Conservation (phyloP, 1,284 basidiomycete species). For the Coniferiporia weirii region DNA sequence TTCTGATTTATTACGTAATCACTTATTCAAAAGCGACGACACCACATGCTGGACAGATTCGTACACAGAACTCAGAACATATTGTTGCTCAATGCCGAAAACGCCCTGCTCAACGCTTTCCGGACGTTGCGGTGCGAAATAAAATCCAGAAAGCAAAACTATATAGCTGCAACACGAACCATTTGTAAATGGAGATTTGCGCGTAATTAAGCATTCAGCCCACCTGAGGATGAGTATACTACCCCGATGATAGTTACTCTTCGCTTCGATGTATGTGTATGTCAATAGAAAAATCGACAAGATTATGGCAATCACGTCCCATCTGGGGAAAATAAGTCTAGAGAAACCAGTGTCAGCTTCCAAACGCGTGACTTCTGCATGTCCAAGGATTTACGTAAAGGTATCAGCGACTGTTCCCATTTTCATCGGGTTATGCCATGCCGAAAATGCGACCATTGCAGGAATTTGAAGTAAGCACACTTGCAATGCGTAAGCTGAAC, state of each 20-base stretch:
- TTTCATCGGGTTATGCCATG: conserved; percentile 81
- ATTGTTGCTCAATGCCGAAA: background rate
- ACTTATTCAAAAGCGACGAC: conserved; percentile 9
- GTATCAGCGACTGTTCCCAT: conserved; percentile 82
- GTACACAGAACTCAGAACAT: background rate
- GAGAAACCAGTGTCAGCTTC: background rate
- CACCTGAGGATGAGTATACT: conserved; percentile 89
- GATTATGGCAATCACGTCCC: conserved; percentile 97
- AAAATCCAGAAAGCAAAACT: conserved; percentile 56
- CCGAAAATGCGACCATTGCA: conserved; percentile 97
- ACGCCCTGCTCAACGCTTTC: conserved; percentile 22
- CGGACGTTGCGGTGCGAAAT: conserved; percentile 41
- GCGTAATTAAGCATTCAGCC: conserved; percentile 20
- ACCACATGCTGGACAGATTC: conserved; percentile 1
- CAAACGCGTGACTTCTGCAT: background rate
- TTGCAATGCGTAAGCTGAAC: conserved; percentile 97
- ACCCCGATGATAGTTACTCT: conserved; percentile 94
- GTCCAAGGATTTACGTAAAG: conserved; percentile 67
- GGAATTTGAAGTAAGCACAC: conserved; percentile 98
- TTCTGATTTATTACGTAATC: background rate
- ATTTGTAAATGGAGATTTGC: background rate
- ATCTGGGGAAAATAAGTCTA: conserved; percentile 96
- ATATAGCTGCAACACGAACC: conserved; percentile 40
- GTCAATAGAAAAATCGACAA: conserved; percentile 95
- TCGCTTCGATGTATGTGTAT: conserved; percentile 98